Conservation (phyloP, 2,329 filamentous ascomycete species). For the Claviceps sp. region DNA sequence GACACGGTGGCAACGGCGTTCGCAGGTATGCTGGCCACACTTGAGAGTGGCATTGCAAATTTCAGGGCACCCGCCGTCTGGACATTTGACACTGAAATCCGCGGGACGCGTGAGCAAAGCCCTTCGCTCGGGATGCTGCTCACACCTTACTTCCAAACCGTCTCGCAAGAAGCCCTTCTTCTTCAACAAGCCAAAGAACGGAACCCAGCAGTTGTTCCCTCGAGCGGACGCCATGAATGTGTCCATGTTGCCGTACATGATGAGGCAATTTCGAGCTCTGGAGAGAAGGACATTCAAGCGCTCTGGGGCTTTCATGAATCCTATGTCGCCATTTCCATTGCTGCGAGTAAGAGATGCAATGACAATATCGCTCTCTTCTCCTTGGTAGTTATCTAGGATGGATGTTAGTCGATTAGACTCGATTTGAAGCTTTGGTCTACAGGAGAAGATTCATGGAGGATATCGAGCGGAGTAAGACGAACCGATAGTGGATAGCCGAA, state of each 20-base stretch:
- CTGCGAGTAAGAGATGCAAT: constrained; percentile 55
- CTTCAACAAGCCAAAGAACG: constrained; percentile 30
- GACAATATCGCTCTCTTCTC: constrained; percentile 63
- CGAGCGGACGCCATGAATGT: constrained; percentile 40
- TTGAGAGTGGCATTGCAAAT: constrained; percentile 38
- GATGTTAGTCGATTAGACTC: background rate
- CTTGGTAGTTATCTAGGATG: constrained; percentile 58
- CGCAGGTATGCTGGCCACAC: constrained; percentile 48
- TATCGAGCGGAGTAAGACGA: background rate
- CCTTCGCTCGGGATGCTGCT: constrained; percentile 40
- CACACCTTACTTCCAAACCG: constrained; percentile 47
- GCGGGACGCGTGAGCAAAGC: constrained; percentile 32
- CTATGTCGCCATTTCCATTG: constrained; percentile 50
- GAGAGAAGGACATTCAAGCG: constrained; percentile 59
- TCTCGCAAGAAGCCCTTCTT: constrained; percentile 38
- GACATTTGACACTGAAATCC: constrained; percentile 49
- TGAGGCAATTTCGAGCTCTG: constrained; percentile 48
- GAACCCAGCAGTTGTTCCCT: background rate
- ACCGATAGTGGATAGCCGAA: constrained; percentile 60
- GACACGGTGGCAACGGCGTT: constrained; percentile 47
- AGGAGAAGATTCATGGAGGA: background rate
- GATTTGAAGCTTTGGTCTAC: too few relatives aligned
- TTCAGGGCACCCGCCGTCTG: constrained; percentile 55
- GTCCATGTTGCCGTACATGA: constrained; percentile 56
- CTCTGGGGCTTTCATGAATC: constrained; percentile 54